Base-by-base conservation (phyloP, 805 yeast genomes). In the Ogataea glucozyma region DNA sequence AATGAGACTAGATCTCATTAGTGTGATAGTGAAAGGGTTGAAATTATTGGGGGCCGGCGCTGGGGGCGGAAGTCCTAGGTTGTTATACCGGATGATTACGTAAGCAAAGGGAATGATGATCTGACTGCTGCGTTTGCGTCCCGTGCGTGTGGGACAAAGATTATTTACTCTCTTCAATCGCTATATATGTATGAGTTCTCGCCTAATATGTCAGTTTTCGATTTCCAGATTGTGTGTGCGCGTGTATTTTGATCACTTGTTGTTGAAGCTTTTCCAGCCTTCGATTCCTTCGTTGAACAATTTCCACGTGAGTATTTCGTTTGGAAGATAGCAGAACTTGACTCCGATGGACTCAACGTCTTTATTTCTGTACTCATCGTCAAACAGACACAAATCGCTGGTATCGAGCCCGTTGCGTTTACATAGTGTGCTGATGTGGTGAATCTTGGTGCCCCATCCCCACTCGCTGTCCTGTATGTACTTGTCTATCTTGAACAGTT, bases 321-420 rank as follows among this genome's bases (percentile, higher is more conserved):
- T 77, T 6, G 69, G 68, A 7, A 88, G 76, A 56, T 79, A 76
- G 12, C 79, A 77, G 61, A 88, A 88, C 40, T 76, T 73, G 20
- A 87, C 88, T 4, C 89, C 89, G 12, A 85, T 71, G 18, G 62
- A 54, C 54, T 78, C 83, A 4, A 88, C 96, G 52, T 88, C 96
- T 47, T 66, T 73, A 57, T 88, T 88, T 49, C 96, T 71, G 42
- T 65, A 55, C 61, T 88, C 96, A 60, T 88, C 96, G 58, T 88
- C 96, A 55, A 79, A 88, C 2, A 67, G 66, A n/a, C 73, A 62
- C 67, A 86, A 72, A 29, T 81, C 81, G 4, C 62, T 49, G 29
- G 57, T 71, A 18, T 69, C 69, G 8, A 78, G 62, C 11, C 72
- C 71, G 14, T 82, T 64, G 10, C 70, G 71, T 39, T 70, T 64